A percentile compares a stretch with the other conserved stretches of the same genome.
Evolutionary conservation across 176 grass and related monocot genomes (phyloP).

Genomic region (Avena insularis): DNA sequence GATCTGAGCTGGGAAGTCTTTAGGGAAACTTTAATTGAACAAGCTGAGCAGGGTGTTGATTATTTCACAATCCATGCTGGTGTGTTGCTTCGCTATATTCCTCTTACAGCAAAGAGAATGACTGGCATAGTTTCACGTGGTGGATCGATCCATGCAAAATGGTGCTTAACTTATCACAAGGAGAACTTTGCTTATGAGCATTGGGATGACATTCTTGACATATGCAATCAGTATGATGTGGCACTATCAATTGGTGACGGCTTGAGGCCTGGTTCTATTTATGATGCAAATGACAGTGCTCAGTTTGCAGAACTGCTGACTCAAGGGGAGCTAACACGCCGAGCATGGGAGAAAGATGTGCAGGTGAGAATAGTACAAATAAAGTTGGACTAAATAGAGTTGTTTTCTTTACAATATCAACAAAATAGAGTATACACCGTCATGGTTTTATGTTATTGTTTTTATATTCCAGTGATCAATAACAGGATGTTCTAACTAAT

Average conservation of each 20-base stretch:
- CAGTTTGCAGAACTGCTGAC: constrained; percentile 97
- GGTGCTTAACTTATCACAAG: constrained; percentile 94
- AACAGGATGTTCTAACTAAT: neutral
- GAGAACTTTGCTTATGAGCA: constrained; percentile 99
- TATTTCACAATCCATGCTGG: constrained; percentile 99
- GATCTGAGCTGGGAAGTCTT: constrained; percentile 93
- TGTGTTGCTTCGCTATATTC: constrained; percentile 92
- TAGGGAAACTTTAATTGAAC: constrained; percentile 89
- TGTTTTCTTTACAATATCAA: constrained; percentile 26
- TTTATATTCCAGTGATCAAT: neutral
- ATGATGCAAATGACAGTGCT: constrained; percentile 98
- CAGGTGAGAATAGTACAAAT: constrained; percentile 62
- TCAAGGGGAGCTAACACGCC: constrained; percentile 92
- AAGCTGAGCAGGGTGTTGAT: constrained; percentile 98
- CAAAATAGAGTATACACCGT: neutral
- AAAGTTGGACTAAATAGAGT: neutral
- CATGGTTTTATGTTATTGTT: neutral
- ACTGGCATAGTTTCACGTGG: constrained; percentile 98
- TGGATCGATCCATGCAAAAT: constrained; percentile 98
- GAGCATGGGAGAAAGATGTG: constrained; percentile 99
- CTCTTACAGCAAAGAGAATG: constrained; percentile 97
- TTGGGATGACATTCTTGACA: constrained; percentile 98
- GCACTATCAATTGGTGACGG: constrained; percentile 96
- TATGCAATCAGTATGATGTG: constrained; percentile 97
- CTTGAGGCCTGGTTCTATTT: constrained; percentile 93